Base-by-base conservation (phyloP, 2,329 filamentous ascomycete species). In the Botryotinia narcissicola region DNA sequence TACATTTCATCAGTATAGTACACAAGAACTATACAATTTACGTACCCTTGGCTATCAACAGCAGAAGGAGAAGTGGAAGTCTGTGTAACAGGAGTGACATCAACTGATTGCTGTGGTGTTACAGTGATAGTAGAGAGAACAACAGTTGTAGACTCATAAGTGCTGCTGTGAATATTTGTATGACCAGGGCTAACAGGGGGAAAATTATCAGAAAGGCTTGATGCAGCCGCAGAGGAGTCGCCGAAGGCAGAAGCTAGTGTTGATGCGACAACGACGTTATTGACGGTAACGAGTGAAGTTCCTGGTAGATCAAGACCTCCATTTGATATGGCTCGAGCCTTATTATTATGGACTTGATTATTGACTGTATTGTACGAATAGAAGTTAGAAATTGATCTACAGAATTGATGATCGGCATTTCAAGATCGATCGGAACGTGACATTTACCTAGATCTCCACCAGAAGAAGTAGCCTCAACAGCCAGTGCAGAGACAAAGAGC, bases 261-360 rank as follows among this genome's bases (percentile, higher is more conserved):
- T 32, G 70, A 67, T 35, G 70, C 61, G 61, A 72, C 61, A 44
- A 72, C 48, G 20, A 72, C 46, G n/a, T 40, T 72, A 25, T 72
- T 72, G 61, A 37, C 29, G 9, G 61, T 72, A 37, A 67, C 61
- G 16, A 67, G 48, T 22, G 60, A 66, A 35, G 61, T 54, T 40
- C 46, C 44, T 25, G 61, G 46, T n/a, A 57, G 32, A 25, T 20
- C 10, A n/a, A 72, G 3, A 37, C 70, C 61, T 67, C 70, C 60
- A 18, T 64, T 16, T 10, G 18, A 37, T 20, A 72, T 25, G 10
- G 35, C 22, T 66, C 70, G 46, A 20, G 66, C 22, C 29, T 67
- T 29, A 54, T 59, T 29, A 54, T 59, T 4, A n/a, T 37, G 22
- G 25, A 25, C 18, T 35, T 20, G 20, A 44, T 64, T 35, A 12